These are phyloP conservation scores for Orbilia blumenaviensis DNA, from an alignment of 2,329 filamentous ascomycete genomes.

Conservation along the genomic window DNA sequence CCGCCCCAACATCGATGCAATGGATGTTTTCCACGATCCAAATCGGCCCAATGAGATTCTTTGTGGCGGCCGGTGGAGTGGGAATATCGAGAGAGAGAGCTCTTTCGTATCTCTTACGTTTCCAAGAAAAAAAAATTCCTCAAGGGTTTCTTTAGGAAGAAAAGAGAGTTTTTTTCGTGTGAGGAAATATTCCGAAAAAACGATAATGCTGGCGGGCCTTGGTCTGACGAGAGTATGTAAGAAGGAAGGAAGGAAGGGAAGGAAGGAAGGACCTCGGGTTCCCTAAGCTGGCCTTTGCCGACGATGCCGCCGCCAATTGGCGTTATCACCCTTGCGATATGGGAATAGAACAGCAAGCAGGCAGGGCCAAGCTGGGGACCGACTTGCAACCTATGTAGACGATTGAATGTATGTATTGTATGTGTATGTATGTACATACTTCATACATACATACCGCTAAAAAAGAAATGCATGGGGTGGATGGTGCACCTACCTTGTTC, in stretches of 20 bases:
- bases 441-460: slow-evolving; percentile 1
- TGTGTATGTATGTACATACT: not conserved
- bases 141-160: not conserved
- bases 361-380: too few relatives aligned
- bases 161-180: slow-evolving; percentile 24
- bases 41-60: not conserved
- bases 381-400: too few relatives aligned
- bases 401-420: not conserved
- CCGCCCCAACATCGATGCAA: too few relatives aligned
- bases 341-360: not conserved
- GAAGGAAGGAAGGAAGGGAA: not conserved
- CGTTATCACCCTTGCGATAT: slow-evolving; percentile 8
- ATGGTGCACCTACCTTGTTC: slow-evolving; percentile 42
- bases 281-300: slow-evolving; percentile 35
- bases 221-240: too few relatives aligned
- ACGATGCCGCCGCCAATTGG: slow-evolving; percentile 6
- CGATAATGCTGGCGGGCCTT: slow-evolving; percentile 16
- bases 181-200: slow-evolving; percentile 28
- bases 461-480: slow-evolving; percentile 5
- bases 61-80: not conserved
- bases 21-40: not conserved
- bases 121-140: slow-evolving; percentile 4
- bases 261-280: not conserved
- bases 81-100: not conserved
- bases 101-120: slow-evolving; percentile 5